Conservation (phyloP, 495 filamentous ascomycete genomes). For the Trichoderma gamsii region DNA sequence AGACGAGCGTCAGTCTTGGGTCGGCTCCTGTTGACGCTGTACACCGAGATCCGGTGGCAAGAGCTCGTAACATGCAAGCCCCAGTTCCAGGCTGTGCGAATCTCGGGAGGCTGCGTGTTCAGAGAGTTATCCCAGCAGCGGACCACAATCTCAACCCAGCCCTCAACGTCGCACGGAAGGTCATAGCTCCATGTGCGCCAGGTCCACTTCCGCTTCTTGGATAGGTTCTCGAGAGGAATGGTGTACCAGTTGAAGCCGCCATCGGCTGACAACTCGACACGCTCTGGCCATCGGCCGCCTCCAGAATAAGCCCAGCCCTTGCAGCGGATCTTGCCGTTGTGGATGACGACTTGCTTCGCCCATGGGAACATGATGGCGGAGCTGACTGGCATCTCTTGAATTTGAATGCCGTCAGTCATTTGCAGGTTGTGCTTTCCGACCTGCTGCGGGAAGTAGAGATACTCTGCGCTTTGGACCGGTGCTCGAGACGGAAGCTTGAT, state of each 20-base stretch:
- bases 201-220: constrained; percentile 47
- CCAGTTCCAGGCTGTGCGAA: constrained; percentile 28
- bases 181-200: constrained; percentile 51
- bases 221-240: constrained; percentile 45
- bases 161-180: constrained; percentile 51
- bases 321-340: constrained; percentile 46
- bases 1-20: background rate
- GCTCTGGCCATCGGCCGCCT: constrained; percentile 52
- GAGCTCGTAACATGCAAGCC: background rate
- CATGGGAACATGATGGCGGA: constrained; percentile 53
- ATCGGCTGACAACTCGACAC: constrained; percentile 52
- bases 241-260: constrained; percentile 56
- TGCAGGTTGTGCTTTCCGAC: constrained; percentile 54
- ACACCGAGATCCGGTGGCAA: background rate
- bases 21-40: background rate
- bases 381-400: constrained; percentile 60
- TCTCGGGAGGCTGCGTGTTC: constrained; percentile 39
- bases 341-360: constrained; percentile 47
- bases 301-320: constrained; percentile 57
- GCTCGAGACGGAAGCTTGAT: constrained; percentile 67
- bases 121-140: constrained; percentile 55
- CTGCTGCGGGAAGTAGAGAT: constrained; percentile 54
- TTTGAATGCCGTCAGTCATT: constrained; percentile 49
- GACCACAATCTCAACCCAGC: constrained; percentile 52
- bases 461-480: constrained; percentile 47